Percentiles rank a stretch among this genome's conserved stretches.
These are phyloP conservation scores for Mycena leptocephala DNA, from an alignment of 768 basidiomycete genomes.

Conservation along the genomic window DNA sequence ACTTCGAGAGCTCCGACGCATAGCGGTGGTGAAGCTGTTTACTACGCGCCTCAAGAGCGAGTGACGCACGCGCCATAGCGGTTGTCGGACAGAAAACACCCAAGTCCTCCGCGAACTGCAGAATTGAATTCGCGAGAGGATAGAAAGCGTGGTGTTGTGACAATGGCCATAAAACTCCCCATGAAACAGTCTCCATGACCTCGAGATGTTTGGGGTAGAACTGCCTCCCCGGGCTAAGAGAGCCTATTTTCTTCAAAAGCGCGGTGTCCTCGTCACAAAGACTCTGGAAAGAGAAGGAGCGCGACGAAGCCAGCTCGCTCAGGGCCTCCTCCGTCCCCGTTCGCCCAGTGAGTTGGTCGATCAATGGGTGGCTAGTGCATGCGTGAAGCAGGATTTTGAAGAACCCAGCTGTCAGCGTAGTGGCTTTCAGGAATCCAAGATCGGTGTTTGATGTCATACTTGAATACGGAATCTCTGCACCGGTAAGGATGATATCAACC, in stretches of 20 bases:
- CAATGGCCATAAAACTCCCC: constrained; percentile 45
- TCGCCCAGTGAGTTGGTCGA: constrained; percentile 61
- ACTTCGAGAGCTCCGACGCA: not conserved
- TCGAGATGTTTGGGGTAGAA: constrained; percentile 57
- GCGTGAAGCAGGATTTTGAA: constrained; percentile 64
- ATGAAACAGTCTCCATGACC: constrained; percentile 58
- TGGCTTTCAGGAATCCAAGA: constrained; percentile 49
- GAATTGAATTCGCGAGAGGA: constrained; percentile 43
- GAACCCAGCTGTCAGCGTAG: constrained; percentile 48
- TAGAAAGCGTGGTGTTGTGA: constrained; percentile 52
- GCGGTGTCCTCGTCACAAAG: constrained; percentile 46
- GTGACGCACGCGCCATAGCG: not conserved
- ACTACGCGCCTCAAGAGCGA: not conserved
- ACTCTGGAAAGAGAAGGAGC: constrained; percentile 57
- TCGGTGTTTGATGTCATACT: constrained; percentile 52
- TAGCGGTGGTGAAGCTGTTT: constrained; percentile 1
- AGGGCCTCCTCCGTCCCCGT: constrained; percentile 66
- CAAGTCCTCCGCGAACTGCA: constrained; percentile 42
- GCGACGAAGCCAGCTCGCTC: constrained; percentile 52
- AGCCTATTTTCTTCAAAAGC: constrained; percentile 52
- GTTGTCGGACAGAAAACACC: constrained; percentile 11
- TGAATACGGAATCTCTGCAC: constrained; percentile 35
- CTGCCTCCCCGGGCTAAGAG: constrained; percentile 49
- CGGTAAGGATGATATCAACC: constrained; percentile 39
- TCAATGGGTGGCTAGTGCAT: constrained; percentile 57